These are phyloP conservation scores for Corinectria fuckeliana DNA, from an alignment of 2,329 filamentous ascomycete genomes.

Conservation along the genomic window DNA sequence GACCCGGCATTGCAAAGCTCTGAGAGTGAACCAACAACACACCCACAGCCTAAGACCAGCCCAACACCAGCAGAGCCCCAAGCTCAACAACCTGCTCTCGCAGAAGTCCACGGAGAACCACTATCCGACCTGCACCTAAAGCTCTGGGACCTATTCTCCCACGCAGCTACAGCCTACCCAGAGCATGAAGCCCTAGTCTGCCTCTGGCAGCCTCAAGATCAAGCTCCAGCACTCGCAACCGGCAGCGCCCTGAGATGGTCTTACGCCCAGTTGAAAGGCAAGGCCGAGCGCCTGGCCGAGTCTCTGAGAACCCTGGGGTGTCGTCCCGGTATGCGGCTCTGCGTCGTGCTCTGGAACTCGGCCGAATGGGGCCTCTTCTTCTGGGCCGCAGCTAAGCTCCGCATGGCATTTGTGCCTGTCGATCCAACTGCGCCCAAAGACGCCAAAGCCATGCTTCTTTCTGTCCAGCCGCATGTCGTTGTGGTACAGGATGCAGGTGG, in stretches of 20 bases:
- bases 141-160: conserved; percentile 44
- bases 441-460: conserved; percentile 29
- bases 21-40: not conserved
- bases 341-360: conserved; percentile 44
- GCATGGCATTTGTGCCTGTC: conserved; percentile 44
- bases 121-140: conserved; percentile 38
- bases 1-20: not conserved
- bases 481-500: conserved; percentile 42
- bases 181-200: conserved; percentile 46
- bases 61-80: not conserved
- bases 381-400: conserved; percentile 45
- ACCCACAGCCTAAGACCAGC: not conserved
- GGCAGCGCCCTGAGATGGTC: conserved; percentile 39
- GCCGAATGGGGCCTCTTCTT: conserved; percentile 48
- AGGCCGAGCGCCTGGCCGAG: conserved; percentile 35
- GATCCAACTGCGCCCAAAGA: conserved; percentile 41
- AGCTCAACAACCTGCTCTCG: conserved; percentile 10
- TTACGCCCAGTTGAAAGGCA: conserved; percentile 37
- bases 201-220: conserved; percentile 40
- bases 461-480: conserved; percentile 38
- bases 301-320: conserved; percentile 34
- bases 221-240: not conserved
- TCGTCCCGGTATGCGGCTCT: conserved; percentile 40
- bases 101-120: conserved; percentile 39
- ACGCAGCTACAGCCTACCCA: conserved; percentile 37